Base-by-base conservation (phyloP, 2,329 filamentous ascomycete genomes). In the Aspergillus clavatus region DNA sequence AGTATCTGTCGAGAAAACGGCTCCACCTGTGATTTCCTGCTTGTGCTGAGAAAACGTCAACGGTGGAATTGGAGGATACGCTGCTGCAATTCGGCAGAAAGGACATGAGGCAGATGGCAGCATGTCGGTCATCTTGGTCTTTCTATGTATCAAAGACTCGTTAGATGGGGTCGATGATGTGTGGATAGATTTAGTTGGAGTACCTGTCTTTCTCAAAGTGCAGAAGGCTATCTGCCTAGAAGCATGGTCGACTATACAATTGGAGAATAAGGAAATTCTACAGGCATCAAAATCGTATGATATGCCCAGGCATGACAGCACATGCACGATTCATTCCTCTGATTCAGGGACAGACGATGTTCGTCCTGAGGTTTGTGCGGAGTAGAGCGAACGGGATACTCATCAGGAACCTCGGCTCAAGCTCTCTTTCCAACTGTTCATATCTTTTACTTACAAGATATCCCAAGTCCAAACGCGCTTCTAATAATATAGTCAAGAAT, bases 81-180 rank as follows among this genome's bases (percentile, higher is more conserved):
- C 69, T 27, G 65, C 54, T 18, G 78, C 73, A 51, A 82, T 82
- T 46, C 61, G 71, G 68, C 80, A 83, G 62, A 83, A 83, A 12
- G 79, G 75, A 58, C 80, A 83, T 36, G 50, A 37, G 33, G 52
- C 11, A n/a, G 42, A 42, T 31, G 45, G 43, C 2, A 50, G 28
- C 51, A 58, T 61, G 22, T 27, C 28, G 2, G 19, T 24, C 38
- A 43, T 51, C 10, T 11, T 29, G 24, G 23, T 33, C 26, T 5
- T 26, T 18, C 3, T 40, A 7, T 16, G 11, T 29, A 35, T 21
- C 6, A 5, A 3, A 5, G 18, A 10, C 7, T 3, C 19, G 31
- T 35, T 35, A 5, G 18, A 18, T 21, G 31, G 12, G n/a, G 11
- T 8, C n/a, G 11, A 5, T 18, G 11, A 35, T 35, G 8, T 11